These are phyloP conservation scores for Cichorium intybus DNA, from an alignment of 140 eudicot species.

Conservation along the genomic window DNA sequence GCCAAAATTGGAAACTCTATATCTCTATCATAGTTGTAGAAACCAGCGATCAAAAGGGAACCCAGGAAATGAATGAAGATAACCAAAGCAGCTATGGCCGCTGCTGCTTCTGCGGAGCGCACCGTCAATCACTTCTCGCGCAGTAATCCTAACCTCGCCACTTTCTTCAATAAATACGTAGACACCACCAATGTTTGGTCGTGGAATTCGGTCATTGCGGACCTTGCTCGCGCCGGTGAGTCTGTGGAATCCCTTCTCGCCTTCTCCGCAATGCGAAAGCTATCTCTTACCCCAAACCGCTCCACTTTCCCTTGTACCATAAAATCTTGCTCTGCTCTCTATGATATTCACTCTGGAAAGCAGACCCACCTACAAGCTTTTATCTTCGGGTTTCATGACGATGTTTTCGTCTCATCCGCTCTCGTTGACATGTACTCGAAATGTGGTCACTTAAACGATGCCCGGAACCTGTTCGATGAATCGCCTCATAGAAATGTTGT, in stretches of 20 bases:
- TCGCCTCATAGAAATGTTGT: slow-evolving; percentile 74
- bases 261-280: slow-evolving; percentile 79
- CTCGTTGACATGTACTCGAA: slow-evolving; percentile 79
- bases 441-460: slow-evolving; percentile 66
- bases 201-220: slow-evolving; percentile 89
- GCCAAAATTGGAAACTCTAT: not conserved
- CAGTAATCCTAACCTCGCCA: slow-evolving; percentile 31
- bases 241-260: slow-evolving; percentile 79
- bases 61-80: slow-evolving; percentile 30
- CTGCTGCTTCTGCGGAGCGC: slow-evolving; percentile 18
- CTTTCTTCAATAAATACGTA: slow-evolving; percentile 69
- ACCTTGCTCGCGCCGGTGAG: slow-evolving; percentile 75
- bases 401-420: slow-evolving; percentile 80
- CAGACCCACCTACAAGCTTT: slow-evolving; percentile 77
- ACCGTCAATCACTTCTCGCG: slow-evolving; percentile 11
- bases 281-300: slow-evolving; percentile 66
- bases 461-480: slow-evolving; percentile 71
- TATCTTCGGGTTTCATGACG: slow-evolving; percentile 55
- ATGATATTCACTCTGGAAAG: slow-evolving; percentile 61
- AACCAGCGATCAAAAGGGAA: not conserved
- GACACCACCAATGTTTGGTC: slow-evolving; percentile 70
- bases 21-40: not conserved
- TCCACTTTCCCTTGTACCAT: slow-evolving; percentile 83
- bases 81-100: slow-evolving; percentile 21
- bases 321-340: slow-evolving; percentile 73